Base-by-base conservation (phyloP, 169 alveolate species). In the Hepatocystis sp. region DNA sequence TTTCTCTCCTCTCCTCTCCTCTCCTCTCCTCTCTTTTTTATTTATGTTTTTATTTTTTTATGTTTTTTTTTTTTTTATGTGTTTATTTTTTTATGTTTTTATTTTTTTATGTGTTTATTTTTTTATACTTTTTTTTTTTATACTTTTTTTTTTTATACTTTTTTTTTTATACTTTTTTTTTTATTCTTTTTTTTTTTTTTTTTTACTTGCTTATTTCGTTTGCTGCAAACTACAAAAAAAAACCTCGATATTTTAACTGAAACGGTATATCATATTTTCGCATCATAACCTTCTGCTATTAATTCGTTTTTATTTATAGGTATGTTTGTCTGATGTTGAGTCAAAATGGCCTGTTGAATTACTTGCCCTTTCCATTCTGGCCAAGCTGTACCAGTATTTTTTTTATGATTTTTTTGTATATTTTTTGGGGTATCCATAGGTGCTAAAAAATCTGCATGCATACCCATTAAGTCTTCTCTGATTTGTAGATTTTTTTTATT, bases 361-460 rank as follows among this genome's bases (percentile, higher is more conserved):
- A 93, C 98, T 65, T 95, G 97, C 13, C 97, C 98, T 93, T 95
- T 95, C 98, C 98, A 95, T 64, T 95, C 98, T 36, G 92, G 94
- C 98, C 98, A 95, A 7, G 98, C 98, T 1, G 93, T 81, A 30
- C 86, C 94, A 27, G 93, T 89, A 53, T 92, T 94, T 65, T 66
- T 94, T 27, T 65, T 93, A 51, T 81, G 93, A 65, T 47, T 81
- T 78, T 46, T 84, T 60, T 63, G 63, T 17, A 25, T 47, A 40
- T 58, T 53, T 85, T 81, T 47, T 42, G 94, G 94, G 11, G 91
- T 49, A 46, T 93, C 97, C 81, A 93, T 91, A 34, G 91, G 81
- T 36, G 90, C 95, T 61, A 94, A 84, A 85, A 94, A 91, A 85
- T 94, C 97, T 7, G 95, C 95, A 49, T 94, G 96, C 78, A 89